These are phyloP conservation scores for Suillus tomentosus DNA, from an alignment of 768 basidiomycete species.

Conservation along the genomic window DNA sequence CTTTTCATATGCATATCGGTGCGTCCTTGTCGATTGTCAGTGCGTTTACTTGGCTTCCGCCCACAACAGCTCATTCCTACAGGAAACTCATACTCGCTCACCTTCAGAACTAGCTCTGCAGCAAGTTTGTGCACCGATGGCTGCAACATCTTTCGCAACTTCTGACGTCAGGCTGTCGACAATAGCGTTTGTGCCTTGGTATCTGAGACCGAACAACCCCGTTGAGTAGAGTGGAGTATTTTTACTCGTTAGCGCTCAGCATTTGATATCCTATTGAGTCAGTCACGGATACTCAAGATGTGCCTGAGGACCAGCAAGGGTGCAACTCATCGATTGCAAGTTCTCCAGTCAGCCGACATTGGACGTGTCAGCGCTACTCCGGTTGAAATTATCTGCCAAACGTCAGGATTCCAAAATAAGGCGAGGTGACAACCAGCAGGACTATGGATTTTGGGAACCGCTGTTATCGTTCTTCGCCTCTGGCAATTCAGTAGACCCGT, in stretches of 20 bases:
- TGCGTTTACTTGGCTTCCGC: not conserved
- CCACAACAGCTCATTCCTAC: not conserved
- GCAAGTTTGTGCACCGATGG: not conserved
- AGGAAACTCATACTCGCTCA: not conserved
- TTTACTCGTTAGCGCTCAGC: not conserved
- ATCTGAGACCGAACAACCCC: not conserved
- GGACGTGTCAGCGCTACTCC: not conserved
- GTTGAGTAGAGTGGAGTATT: not conserved
- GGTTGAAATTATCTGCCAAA: not conserved
- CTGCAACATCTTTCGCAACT: not conserved
- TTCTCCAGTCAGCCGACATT: not conserved
- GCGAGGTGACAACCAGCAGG: not conserved
- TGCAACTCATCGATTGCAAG: not conserved
- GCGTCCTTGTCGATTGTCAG: not conserved
- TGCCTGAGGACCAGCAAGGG: not conserved
- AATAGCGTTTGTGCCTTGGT: not conserved
- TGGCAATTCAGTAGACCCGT: slow-evolving; percentile 26
- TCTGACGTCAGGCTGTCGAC: not conserved
- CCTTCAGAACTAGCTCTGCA: not conserved
- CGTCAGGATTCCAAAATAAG: not conserved
- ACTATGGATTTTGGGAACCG: not conserved
- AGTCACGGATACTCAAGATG: not conserved
- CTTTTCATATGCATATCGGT: not conserved
- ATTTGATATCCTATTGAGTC: not conserved
- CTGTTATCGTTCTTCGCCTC: not conserved